phyloP scores from a whole-genome alignment of 2,329 filamentous ascomycete genomes.

The Xylaria sp. region DNA sequence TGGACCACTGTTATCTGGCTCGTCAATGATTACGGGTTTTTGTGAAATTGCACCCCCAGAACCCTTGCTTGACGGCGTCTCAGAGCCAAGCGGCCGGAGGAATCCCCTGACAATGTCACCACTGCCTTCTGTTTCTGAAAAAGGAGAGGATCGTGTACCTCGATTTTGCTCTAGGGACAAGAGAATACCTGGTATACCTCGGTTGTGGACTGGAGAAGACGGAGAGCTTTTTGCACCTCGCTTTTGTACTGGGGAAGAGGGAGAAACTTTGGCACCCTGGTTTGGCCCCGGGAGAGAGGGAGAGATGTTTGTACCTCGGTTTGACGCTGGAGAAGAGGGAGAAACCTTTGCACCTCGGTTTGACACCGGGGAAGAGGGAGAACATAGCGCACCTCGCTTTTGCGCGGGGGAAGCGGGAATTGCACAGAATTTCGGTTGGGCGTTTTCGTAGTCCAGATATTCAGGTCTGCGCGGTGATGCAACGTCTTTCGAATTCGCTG shows the following conservation, averaged over 20 bases:
- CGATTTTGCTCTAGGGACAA: background rate
- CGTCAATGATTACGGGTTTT: constrained; percentile 24
- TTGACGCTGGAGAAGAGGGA: background rate
- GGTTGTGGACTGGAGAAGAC: constrained; percentile 12
- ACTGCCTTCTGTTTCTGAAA: constrained; percentile 3
- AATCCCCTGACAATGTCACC: constrained; percentile 12
- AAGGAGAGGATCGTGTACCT: background rate
- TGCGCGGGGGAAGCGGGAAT: constrained; percentile 17
- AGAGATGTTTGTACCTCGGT: background rate
- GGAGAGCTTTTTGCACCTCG: constrained; percentile 1
- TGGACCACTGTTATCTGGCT: constrained; percentile 11
- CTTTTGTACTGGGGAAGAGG: background rate
- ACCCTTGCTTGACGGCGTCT: constrained; percentile 13
- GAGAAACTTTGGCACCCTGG: background rate
- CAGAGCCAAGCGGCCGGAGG: constrained; percentile 16
- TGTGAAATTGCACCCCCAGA: constrained; percentile 19
- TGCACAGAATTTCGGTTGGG: constrained; percentile 9
- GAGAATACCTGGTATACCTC: background rate
- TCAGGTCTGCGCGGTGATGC: constrained; percentile 5
- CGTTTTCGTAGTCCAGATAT: constrained; percentile 4
- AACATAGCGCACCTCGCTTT: background rate
- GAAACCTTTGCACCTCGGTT: background rate
- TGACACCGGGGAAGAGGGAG: background rate
- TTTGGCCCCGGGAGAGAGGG: constrained; percentile 15
- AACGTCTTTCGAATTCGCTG: background rate